These are phyloP conservation scores for Entomortierella parvispora DNA, from an alignment of 192 early-diverging fungal genomes.

Conservation along the genomic window DNA sequence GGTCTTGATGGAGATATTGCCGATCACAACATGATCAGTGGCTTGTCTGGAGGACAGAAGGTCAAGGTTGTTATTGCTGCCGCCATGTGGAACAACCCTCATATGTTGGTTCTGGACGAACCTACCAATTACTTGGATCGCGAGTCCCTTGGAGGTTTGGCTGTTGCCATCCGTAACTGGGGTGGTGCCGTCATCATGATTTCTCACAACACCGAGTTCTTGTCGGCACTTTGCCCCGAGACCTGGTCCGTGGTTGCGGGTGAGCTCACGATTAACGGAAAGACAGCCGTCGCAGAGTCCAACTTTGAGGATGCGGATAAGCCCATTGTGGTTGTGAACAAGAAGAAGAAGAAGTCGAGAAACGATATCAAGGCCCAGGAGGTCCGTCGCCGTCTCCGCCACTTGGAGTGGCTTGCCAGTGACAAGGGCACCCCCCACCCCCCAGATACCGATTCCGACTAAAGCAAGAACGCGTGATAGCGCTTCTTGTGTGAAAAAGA, in stretches of 20 bases:
- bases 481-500: neutral
- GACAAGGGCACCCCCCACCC: constrained; percentile 52
- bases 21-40: constrained; percentile 67
- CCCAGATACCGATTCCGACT: constrained; percentile 45
- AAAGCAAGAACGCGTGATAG: neutral
- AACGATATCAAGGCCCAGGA: constrained; percentile 63
- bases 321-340: constrained; percentile 59
- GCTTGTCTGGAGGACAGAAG: constrained; percentile 77
- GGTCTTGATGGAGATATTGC: constrained; percentile 58
- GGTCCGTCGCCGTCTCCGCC: constrained; percentile 60
- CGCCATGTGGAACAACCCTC: constrained; percentile 72
- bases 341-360: constrained; percentile 68
- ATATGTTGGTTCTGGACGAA: constrained; percentile 83
- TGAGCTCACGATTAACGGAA: constrained; percentile 52
- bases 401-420: constrained; percentile 61
- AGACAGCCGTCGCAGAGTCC: constrained; percentile 54
- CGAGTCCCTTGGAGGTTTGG: constrained; percentile 81
- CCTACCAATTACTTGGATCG: constrained; percentile 79
- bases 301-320: constrained; percentile 53
- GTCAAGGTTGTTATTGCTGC: constrained; percentile 66
- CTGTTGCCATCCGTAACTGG: constrained; percentile 77
- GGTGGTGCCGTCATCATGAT: constrained; percentile 84
- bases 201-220: constrained; percentile 85
- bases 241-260: constrained; percentile 78
- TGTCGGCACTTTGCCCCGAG: constrained; percentile 76